These are phyloP conservation scores for Saccharomycopsis amapae DNA, from an alignment of 805 yeast genomes.

Conservation along the genomic window DNA sequence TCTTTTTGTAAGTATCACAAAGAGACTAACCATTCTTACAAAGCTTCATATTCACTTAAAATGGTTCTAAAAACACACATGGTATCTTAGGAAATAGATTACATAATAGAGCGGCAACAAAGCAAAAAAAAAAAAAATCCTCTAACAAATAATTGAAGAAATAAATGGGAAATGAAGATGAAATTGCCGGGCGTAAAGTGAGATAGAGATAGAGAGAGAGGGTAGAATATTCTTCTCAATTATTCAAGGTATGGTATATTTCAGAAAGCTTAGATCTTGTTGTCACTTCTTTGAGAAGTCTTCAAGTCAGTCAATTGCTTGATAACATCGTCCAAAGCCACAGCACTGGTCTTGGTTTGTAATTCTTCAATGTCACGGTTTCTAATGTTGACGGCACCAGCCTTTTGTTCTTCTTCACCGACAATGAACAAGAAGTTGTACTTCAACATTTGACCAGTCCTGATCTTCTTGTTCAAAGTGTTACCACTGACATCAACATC, in stretches of 20 bases:
- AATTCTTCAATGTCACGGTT: conserved; percentile 90
- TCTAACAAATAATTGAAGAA: neutral
- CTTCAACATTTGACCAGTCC: conserved; percentile 90
- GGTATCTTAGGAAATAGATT: no score
- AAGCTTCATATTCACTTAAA: no score
- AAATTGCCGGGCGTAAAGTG: no score
- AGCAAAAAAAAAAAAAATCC: neutral
- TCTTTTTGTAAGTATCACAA: no score
- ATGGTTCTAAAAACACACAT: no score
- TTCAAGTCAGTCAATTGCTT: conserved; percentile 60
- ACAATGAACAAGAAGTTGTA: conserved; percentile 95
- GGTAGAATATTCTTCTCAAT: no score
- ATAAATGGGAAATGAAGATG: no score
- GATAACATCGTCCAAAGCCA: conserved; percentile 64
- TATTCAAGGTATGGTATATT: no score
- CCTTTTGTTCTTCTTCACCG: conserved; percentile 86
- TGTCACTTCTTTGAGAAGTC: conserved; percentile 69
- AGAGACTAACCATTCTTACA: no score
- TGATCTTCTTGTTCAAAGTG: conserved; percentile 96
- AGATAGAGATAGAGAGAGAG: no score
- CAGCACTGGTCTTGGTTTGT: conserved; percentile 84
- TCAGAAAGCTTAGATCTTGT: conserved; percentile 28
- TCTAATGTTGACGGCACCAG: conserved; percentile 84
- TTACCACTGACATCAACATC: conserved; percentile 93
- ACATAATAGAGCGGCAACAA: no score